These are phyloP conservation scores for Stachybotrys chlorohalonatus DNA, from an alignment of 2,329 filamentous ascomycete genomes.

Conservation along the genomic window DNA sequence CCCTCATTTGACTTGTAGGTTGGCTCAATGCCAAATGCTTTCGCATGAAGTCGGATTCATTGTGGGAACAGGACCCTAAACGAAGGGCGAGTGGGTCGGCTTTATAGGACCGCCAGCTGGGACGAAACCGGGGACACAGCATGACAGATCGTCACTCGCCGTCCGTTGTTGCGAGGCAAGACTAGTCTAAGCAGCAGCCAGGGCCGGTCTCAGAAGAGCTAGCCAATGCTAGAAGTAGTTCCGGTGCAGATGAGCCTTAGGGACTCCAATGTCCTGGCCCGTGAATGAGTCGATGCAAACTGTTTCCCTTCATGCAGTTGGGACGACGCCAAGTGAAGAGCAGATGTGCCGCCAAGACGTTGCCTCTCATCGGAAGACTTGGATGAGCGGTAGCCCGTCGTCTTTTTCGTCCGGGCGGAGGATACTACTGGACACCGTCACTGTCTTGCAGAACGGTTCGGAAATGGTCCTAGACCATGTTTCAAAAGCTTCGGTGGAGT, in stretches of 20 bases:
- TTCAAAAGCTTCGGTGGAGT: background rate
- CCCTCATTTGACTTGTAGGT: too few relatives aligned
- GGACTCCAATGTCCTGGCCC: too few relatives aligned
- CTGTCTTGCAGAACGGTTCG: background rate
- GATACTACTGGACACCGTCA: background rate
- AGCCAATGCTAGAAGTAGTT: background rate
- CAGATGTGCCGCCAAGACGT: background rate
- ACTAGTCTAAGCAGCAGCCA: too few relatives aligned
- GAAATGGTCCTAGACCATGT: background rate
- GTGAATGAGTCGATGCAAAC: too few relatives aligned
- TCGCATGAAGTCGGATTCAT: too few relatives aligned
- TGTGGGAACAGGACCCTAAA: too few relatives aligned
- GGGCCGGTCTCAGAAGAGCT: background rate
- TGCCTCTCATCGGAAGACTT: background rate
- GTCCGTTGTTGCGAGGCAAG: background rate
- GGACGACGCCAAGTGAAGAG: background rate
- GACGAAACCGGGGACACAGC: too few relatives aligned
- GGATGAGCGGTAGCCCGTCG: background rate
- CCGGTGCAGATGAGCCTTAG: too few relatives aligned
- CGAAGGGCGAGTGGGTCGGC: too few relatives aligned
- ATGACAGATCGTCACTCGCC: background rate
- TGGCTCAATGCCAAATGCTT: too few relatives aligned
- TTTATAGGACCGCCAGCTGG: too few relatives aligned
- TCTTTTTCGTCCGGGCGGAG: background rate
- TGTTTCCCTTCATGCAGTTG: too few relatives aligned